Base-by-base conservation (phyloP, 2,329 filamentous ascomycete genomes). In the Teratosphaeria gauchensis region DNA sequence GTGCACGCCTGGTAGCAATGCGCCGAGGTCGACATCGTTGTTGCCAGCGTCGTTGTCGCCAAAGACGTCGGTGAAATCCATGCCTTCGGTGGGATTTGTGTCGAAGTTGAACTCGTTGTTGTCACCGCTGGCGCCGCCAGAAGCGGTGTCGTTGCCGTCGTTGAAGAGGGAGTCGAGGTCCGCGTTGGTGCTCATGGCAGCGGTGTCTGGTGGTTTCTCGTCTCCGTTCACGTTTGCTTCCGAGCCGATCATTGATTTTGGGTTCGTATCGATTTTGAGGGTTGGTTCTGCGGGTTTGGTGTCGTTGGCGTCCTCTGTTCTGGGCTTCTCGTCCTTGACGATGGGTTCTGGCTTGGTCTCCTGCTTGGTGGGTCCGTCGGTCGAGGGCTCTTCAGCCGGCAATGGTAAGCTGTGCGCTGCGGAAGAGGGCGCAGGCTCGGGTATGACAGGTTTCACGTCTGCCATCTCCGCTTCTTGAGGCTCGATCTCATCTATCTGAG, bases 1-100 rank as follows among this genome's bases (percentile, higher is more conserved):
- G 60, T 77, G 69, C 56, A 78, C 64, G 58, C 76, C 71, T 42
- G 76, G 69, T 6, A 75, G 65, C 7, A 77, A 67, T 1, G 73
- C 70, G 9, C 68, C 69, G 31, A 76, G 69, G 60, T 66, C 65
- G 60, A 68, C 62, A 55, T 69, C 67, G 30, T 64, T 65, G 32
- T 57, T 57, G 30, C 55, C 56, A 16, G 59, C 62, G 51, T 54
- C 46, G 51, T 35, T 55, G 24, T 60, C 60, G 48, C 64, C 64
- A 53, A 63, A 63, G 51, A 51, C 56, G 48, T 58, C 60, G 52
- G 55, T 63, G 57, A 69, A 70, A 28, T 53, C 52, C 28, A 53
- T 31, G 52, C 52, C 52, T 53, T 31, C 32, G 52, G 28, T 8
- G 21, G 4, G 19, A 31, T 53, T 35, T 12, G 69, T 65, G 55